phyloP scores from a whole-genome alignment of 2,329 filamentous ascomycete genomes.

The Niveomyces coronatus region DNA sequence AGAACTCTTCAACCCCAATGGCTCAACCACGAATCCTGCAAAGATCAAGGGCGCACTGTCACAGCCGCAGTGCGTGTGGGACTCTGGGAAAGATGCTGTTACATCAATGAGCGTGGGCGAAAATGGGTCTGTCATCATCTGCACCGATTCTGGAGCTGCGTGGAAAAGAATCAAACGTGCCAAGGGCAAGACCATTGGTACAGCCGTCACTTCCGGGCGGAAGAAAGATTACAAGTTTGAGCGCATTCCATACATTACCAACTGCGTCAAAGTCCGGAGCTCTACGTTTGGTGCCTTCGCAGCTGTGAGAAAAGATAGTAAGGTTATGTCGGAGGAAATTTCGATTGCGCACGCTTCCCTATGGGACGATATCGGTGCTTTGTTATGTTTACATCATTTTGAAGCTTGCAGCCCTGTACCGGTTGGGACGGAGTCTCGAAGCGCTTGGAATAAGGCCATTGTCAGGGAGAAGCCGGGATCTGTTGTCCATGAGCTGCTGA shows the following conservation, averaged over 20 bases:
- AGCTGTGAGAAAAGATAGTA: constrained; percentile 73
- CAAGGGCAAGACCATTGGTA: constrained; percentile 62
- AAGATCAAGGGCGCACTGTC: constrained; percentile 82
- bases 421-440: constrained; percentile 28
- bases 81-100: constrained; percentile 75
- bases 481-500: constrained; percentile 43
- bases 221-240: constrained; percentile 93
- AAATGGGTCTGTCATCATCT: constrained; percentile 89
- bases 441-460: constrained; percentile 24
- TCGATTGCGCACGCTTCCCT: constrained; percentile 55
- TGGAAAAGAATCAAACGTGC: constrained; percentile 79
- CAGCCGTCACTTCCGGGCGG: constrained; percentile 43
- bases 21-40: constrained; percentile 83
- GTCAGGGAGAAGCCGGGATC: constrained; percentile 36
- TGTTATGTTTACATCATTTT: constrained; percentile 60
- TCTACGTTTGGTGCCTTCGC: constrained; percentile 87
- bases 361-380: constrained; percentile 60
- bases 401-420: constrained; percentile 27
- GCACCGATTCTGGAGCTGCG: constrained; percentile 83
- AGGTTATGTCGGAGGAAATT: constrained; percentile 66
- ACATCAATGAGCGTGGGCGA: constrained; percentile 82
- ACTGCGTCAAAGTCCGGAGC: constrained; percentile 73
- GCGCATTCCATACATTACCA: constrained; percentile 76
- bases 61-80: constrained; percentile 75
- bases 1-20: constrained; percentile 42